Percentiles rank a stretch among this genome's conserved stretches.
phyloP scores from a whole-genome alignment of 2,329 filamentous ascomycete species.

The Trichophyton schoenleinii region DNA sequence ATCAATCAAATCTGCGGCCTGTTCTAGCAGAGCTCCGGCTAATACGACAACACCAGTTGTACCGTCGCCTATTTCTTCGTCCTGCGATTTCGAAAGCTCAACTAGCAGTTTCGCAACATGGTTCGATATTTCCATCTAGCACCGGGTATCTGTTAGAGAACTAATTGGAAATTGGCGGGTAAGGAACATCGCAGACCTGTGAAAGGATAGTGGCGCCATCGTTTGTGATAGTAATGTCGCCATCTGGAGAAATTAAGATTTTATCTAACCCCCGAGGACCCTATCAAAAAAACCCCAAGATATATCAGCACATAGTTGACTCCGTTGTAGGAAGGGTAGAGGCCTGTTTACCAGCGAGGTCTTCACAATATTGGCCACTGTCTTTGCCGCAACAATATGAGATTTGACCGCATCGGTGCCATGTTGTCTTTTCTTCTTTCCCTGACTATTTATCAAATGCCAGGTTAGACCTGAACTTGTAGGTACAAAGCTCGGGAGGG shows the following conservation, averaged over 20 bases:
- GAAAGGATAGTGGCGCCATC: slow-evolving; percentile 94
- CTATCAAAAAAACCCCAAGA: slow-evolving; percentile 22
- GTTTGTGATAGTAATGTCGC: slow-evolving; percentile 98
- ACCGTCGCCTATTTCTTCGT: slow-evolving; percentile 96
- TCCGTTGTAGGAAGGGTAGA: slow-evolving; percentile 1
- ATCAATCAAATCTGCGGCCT: slow-evolving; percentile 95
- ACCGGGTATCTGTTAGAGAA: slow-evolving; percentile 3
- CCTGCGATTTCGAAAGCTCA: slow-evolving; percentile 94
- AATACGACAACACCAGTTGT: slow-evolving; percentile 96
- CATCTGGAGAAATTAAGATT: slow-evolving; percentile 95
- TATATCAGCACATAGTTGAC: not conserved
- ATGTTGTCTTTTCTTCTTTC: slow-evolving; percentile 93
- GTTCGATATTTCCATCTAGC: slow-evolving; percentile 94
- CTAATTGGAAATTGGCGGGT: not conserved
- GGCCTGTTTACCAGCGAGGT: slow-evolving; percentile 57
- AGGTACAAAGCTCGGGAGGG: not conserved
- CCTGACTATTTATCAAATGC: slow-evolving; percentile 51
- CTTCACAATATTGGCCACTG: slow-evolving; percentile 94
- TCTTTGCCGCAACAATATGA: slow-evolving; percentile 92
- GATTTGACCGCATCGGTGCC: slow-evolving; percentile 96
- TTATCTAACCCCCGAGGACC: slow-evolving; percentile 95
- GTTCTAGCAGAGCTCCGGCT: slow-evolving; percentile 85
- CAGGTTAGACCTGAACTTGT: slow-evolving; percentile 6
- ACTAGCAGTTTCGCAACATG: slow-evolving; percentile 95
- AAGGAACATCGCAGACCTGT: slow-evolving; percentile 37